Evolutionary conservation across 2,329 filamentous ascomycete genomes (phyloP), one percentile per base, ranked within the genome.

Genomic region (Eutypa lata): DNA sequence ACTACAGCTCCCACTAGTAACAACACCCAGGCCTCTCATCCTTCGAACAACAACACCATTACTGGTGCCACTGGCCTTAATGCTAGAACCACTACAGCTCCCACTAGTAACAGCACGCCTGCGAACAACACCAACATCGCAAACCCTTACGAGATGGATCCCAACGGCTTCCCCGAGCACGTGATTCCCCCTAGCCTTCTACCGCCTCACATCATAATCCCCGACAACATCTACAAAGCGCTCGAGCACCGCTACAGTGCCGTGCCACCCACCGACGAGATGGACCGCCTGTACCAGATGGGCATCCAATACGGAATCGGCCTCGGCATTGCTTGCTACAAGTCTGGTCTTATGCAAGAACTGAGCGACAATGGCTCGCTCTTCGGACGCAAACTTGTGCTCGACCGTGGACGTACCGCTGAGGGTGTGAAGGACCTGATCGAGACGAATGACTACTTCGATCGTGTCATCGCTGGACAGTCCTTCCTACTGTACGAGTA

Each of bases 251-350:
- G 56, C 47, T 52, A 59, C 48, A 47, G 13, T 7, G 33, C 19
- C 3, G 18, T 21, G 7, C 26, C 47, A 10, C 44, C 47, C 11
- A 18, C n/a, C 19, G 50, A 53, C 47, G 52, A 52, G 38, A 22
- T 38, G 8, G 58, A 61, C 21, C 55, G 51, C 2, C 26, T 44
- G 5, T 61, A 54, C 51, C 47, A 57, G 22, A 54, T 57, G 43
- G 60, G 57, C 22, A 47, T 62, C 19, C 60, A 64, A 47, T 26
- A 40, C 31, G 61, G 60, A 11, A 63, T 64, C 24, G 61, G 61
- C 11, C 53, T 58, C 16, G 61, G 56, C 22, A 51, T 64, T 43
- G 1, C 14, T 1, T 35, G 42, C 10, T 52, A 53, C 43, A 50
- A 54, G 52, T 49, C 57, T 19, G 49, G 48, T 16, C 24, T 63